Evolutionary conservation across 2,329 filamentous ascomycete species (phyloP), one percentile per base, ranked within the genome.

Genomic region (Alternaria atra): DNA sequence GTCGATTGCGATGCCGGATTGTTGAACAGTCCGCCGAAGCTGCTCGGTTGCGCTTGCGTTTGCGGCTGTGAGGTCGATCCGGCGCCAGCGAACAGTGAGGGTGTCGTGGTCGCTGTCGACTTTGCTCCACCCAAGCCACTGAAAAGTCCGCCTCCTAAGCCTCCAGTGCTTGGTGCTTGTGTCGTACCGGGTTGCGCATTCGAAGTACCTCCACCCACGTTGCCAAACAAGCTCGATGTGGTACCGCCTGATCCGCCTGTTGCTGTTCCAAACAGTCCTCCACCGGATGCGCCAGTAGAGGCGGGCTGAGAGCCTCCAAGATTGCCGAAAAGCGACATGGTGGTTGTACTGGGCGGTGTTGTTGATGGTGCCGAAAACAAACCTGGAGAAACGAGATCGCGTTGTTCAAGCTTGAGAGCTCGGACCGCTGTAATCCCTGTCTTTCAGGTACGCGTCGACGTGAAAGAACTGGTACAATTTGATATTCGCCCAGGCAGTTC

Each of bases 271-370:
- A 79, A 78, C 50, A 76, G 51, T 27, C 63, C 59, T 59, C 62
- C 63, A 0, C 65, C 65, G 12, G 68, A 64, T 5, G 70, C 27
- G n/a, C 67, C 73, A 54, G 66, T 70, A 17, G 74, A 72, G 29
- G 73, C 67, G 52, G 75, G 74, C 67, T 72, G 73, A 13, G 60
- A 54, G 64, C 65, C 70, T 48, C 73, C 71, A 54, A 73, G 62
- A 61, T 70, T 70, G 42, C 71, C 70, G 67, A 79, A 77, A 23
- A 78, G 70, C 57, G 70, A 74, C 74, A 77, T 77, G 68, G 60
- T 70, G 69, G 61, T 54, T 64, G 61, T 67, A 63, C 63, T 61
- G 60, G 59, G 66, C 60, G 52, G 53, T 73, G 73, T 71, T 70
- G 74, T 71, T 71, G 75, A 68, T 71, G 68, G 66, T 67, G 55